phyloP scores from a whole-genome alignment of 2,329 filamentous ascomycete species.

The Escovopsis weberi region DNA sequence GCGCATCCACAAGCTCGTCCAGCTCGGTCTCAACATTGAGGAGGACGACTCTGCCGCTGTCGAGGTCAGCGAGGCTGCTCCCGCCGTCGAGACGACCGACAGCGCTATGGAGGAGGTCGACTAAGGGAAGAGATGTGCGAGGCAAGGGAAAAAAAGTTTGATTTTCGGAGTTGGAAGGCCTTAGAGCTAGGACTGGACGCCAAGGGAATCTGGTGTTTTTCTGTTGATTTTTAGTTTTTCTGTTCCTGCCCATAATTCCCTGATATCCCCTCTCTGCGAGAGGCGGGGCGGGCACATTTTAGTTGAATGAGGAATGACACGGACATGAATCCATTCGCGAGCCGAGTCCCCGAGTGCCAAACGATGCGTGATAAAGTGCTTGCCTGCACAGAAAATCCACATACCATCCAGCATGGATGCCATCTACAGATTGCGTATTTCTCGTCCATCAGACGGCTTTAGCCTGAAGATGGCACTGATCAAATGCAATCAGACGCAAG shows the following conservation, averaged over 20 bases:
- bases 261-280: slow-evolving; percentile 8
- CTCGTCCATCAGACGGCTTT: too few relatives aligned
- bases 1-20: slow-evolving; percentile 99
- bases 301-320: slow-evolving; percentile 23
- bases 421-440: too few relatives aligned
- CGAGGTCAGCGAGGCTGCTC: slow-evolving; percentile 43
- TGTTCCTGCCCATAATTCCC: slow-evolving; percentile 20
- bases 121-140: slow-evolving; percentile 35
- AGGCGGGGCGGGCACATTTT: slow-evolving; percentile 23
- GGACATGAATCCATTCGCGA: background rate
- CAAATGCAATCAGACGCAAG: too few relatives aligned
- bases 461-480: too few relatives aligned
- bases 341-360: too few relatives aligned
- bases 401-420: too few relatives aligned
- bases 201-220: background rate
- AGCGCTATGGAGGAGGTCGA: slow-evolving; percentile 99
- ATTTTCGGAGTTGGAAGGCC: slow-evolving; percentile 27
- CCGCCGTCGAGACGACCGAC: slow-evolving; percentile 54
- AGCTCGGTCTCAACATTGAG: slow-evolving; percentile 92
- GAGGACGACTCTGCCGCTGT: slow-evolving; percentile 66
- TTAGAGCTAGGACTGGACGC: slow-evolving; percentile 20
- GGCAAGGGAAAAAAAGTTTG: slow-evolving; percentile 20
- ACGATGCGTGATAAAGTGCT: too few relatives aligned
- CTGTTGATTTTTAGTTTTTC: slow-evolving; percentile 15
- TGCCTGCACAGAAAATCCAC: too few relatives aligned